Evolutionary conservation across 495 filamentous ascomycete species (phyloP), one percentile per base, ranked within the genome.

Genomic region (Tuber borchii): DNA sequence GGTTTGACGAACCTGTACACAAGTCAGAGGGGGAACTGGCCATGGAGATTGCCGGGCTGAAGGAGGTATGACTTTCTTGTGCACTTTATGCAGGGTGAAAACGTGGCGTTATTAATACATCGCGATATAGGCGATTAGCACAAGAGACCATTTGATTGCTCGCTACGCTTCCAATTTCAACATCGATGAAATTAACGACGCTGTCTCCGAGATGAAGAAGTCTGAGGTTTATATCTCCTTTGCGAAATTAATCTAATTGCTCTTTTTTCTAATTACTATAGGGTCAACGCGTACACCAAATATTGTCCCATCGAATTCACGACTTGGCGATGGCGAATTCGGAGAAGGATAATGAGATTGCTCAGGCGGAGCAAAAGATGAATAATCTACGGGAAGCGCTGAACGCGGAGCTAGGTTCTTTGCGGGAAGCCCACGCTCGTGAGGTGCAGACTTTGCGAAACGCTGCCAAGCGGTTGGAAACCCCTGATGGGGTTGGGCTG

Each of bases 371-470:
- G 51, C 46, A 56, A 20, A 34, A 71, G 37, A 34, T 79, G 19
- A 61, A 70, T 19, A 48, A 42, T n/a, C 68, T 76, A 20, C 70
- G 70, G 26, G 48, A 71, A 26, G 75, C 40, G 16, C 73, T 65
- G 42, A 69, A 48, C 19, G 42, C 39, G 12, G 71, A 73, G 34
- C 40, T 75, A n/a, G 75, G 77, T 43, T 70, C 42, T 45, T 16
- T 71, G 68, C 72, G 69, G 51, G 75, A 75, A 73, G 65, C 69
- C 2, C 69, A 74, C 34, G 74, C 70, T 17, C 68, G 39, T 40
- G 80, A 82, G 37, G 44, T 78, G 31, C 71, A 69, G 20, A 70
- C 75, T 8, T 46, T 82, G 39, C 74, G 61, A 22, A 48, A 65
- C 22, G 76, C 48, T 19, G n/a, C 72, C 16, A 45, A 74, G 72